Base-by-base conservation (phyloP, 768 basidiomycete species). In the Xerocomellus amylosporus region DNA sequence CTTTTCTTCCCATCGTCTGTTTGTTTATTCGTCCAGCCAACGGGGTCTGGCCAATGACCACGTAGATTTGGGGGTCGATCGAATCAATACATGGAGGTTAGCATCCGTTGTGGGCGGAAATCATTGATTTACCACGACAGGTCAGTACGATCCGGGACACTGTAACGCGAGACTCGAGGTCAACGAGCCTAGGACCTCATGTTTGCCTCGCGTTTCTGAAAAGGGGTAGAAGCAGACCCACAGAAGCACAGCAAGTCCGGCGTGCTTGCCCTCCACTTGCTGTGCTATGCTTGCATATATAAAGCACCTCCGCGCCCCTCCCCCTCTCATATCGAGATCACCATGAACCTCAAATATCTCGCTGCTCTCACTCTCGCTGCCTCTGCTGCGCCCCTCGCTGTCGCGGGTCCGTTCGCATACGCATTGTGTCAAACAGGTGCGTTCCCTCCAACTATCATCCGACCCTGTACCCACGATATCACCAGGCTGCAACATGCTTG, bases 301-400 rank as follows among this genome's bases (percentile, higher is more conserved):
- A 55, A 56, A 5, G 15, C 34, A 13, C 34, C 34, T 24, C 42
- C 0, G 57, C 42, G 0, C 62, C 68, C 1, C 34, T 57, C 45
- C 26, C 22, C 15, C 5, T 6, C 13, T 13, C 10, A 15, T 19
- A 8, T 4, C 30, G 4, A 24, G 24, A 28, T 28, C 33, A 55
- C 28, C 4, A 71, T 66, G 69, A 71, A 70, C 47, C 30, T 66
- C n/a, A 66, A 64, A 39, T 58, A 55, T 0, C 45, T 66, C 31
- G 39, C 55, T 5, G 46, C 59, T 2, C 49, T 71, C 13, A 20
- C 66, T 8, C 54, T 71, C 20, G 49, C 42, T 20, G 55, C 58
- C 19, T 51, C 59, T 2, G 56, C 42, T 0, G 57, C 42, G 0
- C 64, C 70, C 1, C 34, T 57, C 3, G 49, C 40, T 10, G 45